Conservation (phyloP, 2,329 filamentous ascomycete genomes). For the Epichloe elymi region DNA sequence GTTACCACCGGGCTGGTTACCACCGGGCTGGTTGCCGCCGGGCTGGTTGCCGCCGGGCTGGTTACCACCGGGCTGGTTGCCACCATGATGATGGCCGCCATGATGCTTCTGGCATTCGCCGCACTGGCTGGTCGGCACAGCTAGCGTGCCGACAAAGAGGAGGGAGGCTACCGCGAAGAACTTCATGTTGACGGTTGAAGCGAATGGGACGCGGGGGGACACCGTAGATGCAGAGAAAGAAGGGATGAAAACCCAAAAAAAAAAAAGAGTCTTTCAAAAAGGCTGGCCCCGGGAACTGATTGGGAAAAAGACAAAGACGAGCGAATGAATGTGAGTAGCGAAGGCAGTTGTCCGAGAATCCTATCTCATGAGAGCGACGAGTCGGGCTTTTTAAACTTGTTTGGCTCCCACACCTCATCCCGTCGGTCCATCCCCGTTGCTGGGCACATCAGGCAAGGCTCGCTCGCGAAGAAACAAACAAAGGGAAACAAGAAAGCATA, state of each 20-base stretch:
- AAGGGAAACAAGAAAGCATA: neutral
- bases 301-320: neutral
- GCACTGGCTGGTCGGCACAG: conserved; percentile 6
- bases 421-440: neutral
- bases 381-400: conserved; percentile 1
- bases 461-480: neutral
- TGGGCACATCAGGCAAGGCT: neutral
- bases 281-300: neutral
- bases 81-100: neutral
- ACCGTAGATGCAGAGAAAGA: neutral
- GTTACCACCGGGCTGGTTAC: neutral
- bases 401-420: neutral
- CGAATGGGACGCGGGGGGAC: neutral
- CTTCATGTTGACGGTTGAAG: conserved; percentile 6
- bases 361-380: neutral
- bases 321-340: neutral
- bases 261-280: neutral
- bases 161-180: conserved; percentile 7
- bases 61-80: neutral
- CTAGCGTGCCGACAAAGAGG: conserved; percentile 8
- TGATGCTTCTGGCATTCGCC: conserved; percentile 1
- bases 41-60: neutral
- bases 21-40: neutral
- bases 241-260: neutral
- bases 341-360: neutral